phyloP scores from a whole-genome alignment of 2,329 filamentous ascomycete species.

The Penicillium fuscoglaucum region DNA sequence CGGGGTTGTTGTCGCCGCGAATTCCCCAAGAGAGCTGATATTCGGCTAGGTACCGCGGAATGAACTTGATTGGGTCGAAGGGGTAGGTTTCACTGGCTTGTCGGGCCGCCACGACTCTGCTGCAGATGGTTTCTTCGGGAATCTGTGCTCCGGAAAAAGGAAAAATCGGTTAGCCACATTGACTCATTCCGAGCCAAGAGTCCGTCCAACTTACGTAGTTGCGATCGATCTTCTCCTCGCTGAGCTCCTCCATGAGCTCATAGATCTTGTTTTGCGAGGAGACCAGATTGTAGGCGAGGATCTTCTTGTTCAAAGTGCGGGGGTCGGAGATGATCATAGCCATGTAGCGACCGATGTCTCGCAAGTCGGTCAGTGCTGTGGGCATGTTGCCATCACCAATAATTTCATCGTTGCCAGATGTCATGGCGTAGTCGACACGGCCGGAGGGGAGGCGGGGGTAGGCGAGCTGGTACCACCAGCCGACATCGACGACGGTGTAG shows the following conservation, averaged over 20 bases:
- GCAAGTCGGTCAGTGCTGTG: constrained; percentile 49
- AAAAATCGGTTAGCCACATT: constrained; percentile 15
- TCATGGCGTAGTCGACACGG: constrained; percentile 47
- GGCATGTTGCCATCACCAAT: constrained; percentile 49
- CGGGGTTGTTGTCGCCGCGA: constrained; percentile 55
- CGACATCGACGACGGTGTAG: constrained; percentile 59
- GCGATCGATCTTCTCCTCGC: constrained; percentile 50
- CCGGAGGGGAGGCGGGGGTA: constrained; percentile 50
- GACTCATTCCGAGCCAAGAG: neutral
- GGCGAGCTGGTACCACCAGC: constrained; percentile 58
- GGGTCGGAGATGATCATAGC: constrained; percentile 54
- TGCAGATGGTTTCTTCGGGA: constrained; percentile 37
- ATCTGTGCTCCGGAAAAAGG: constrained; percentile 26
- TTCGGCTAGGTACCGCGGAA: constrained; percentile 42
- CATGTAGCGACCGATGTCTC: constrained; percentile 56
- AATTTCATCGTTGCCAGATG: constrained; percentile 40
- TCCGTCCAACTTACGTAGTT: constrained; percentile 36
- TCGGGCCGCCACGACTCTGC: constrained; percentile 35
- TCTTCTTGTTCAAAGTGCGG: constrained; percentile 55
- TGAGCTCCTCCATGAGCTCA: constrained; percentile 48
- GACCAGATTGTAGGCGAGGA: constrained; percentile 53
- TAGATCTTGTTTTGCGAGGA: constrained; percentile 51
- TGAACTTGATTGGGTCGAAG: constrained; percentile 39
- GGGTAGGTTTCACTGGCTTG: constrained; percentile 40
- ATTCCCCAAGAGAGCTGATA: constrained; percentile 51